phyloP scores from a whole-genome alignment of 106 monocot genomes.

The Apostasia ramifera region DNA sequence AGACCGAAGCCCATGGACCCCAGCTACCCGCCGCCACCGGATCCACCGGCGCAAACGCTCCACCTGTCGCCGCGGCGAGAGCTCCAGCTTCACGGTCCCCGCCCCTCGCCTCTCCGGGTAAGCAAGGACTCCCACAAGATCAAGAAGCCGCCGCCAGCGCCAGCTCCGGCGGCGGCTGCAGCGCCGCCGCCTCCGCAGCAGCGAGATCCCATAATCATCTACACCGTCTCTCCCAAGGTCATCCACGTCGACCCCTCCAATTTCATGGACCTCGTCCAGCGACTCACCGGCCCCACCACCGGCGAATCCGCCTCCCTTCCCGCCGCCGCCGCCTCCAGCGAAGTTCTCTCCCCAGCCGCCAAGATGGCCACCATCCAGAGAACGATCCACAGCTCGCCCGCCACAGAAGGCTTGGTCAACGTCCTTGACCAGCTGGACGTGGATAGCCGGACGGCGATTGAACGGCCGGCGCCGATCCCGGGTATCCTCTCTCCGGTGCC shows the following conservation, averaged over 20 bases:
- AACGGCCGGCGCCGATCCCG: slow-evolving; percentile 4
- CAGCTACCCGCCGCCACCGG: neutral
- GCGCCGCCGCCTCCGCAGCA: neutral
- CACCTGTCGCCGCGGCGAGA: slow-evolving; percentile 12
- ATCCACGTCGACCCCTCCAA: slow-evolving; percentile 44
- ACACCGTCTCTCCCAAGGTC: slow-evolving; percentile 45
- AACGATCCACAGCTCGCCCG: neutral
- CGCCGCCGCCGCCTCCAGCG: neutral
- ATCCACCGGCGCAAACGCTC: neutral
- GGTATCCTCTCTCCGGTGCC: slow-evolving; percentile 59
- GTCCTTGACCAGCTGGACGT: neutral
- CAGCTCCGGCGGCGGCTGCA: neutral
- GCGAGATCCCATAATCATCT: slow-evolving; percentile 39
- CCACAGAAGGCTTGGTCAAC: neutral
- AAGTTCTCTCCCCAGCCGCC: slow-evolving; percentile 20
- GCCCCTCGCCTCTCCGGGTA: slow-evolving; percentile 45
- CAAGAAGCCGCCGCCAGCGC: slow-evolving; percentile 16
- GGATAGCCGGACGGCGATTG: neutral
- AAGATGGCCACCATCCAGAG: slow-evolving; percentile 11
- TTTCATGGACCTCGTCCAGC: slow-evolving; percentile 50
- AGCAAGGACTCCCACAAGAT: slow-evolving; percentile 46
- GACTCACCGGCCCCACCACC: slow-evolving; percentile 35
- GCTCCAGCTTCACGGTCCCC: slow-evolving; percentile 45
- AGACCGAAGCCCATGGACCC: slow-evolving; percentile 8
- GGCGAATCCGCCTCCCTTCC: slow-evolving; percentile 13